Percentiles rank a stretch among this genome's conserved stretches.
Conservation (phyloP, 768 basidiomycete genomes). For the Gloeopeniophorella convolvens region DNA sequence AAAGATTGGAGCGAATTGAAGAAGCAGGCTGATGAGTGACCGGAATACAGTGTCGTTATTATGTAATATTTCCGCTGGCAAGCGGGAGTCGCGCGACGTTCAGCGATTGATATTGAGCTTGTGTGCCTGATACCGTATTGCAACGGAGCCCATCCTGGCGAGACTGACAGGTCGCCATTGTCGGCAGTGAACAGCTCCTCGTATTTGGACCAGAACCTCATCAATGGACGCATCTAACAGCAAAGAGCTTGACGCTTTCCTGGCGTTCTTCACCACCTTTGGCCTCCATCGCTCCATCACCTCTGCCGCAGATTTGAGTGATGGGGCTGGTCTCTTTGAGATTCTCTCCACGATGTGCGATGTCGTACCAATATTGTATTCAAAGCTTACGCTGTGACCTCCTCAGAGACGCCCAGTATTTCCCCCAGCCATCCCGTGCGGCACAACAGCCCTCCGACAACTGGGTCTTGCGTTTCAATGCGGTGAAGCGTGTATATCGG, state of each 20-base stretch:
- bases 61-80: too few relatives aligned
- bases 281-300: conserved; percentile 57
- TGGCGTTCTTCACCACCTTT: conserved; percentile 75
- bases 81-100: too few relatives aligned
- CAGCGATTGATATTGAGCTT: too few relatives aligned
- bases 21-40: conserved; percentile 28
- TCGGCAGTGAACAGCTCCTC: background rate
- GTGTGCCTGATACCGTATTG: too few relatives aligned
- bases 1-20: conserved; percentile 34
- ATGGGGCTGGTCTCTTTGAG: conserved; percentile 71
- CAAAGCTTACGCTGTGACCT: conserved; percentile 7
- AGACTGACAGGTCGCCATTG: background rate
- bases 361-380: background rate
- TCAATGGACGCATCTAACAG: conserved; percentile 32
- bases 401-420: conserved; percentile 71
- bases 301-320: conserved; percentile 64
- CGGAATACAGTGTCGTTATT: background rate
- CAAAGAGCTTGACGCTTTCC: conserved; percentile 74
- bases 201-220: background rate
- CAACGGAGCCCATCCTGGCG: too few relatives aligned
- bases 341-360: conserved; percentile 72
- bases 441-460: conserved; percentile 68
- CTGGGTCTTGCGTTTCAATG: conserved; percentile 82
- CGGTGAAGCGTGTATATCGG: conserved; percentile 79
- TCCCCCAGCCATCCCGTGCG: conserved; percentile 53